Conservation (phyloP, 2,329 filamentous ascomycete species). For the Xylariomycetidae sp. region DNA sequence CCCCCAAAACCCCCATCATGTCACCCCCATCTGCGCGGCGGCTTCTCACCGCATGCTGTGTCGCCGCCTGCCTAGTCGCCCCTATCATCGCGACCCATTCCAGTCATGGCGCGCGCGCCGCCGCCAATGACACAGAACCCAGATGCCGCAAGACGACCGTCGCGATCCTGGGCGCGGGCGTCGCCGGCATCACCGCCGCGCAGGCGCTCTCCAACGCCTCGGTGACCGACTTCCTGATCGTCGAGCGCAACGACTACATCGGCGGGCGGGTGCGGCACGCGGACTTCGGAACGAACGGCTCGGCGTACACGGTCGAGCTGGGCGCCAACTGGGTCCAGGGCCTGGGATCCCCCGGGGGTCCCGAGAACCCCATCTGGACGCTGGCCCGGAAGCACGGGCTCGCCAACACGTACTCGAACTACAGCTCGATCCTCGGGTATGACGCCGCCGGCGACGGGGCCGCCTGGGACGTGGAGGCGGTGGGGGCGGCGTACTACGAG, state of each 20-base stretch:
- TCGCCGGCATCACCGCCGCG: conserved; percentile 60
- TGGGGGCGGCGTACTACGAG: conserved; percentile 47
- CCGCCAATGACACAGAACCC: too few relatives aligned
- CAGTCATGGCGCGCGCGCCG: too few relatives aligned
- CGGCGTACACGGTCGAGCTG: conserved; percentile 55
- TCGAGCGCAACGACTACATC: conserved; percentile 59
- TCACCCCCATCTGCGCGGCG: too few relatives aligned
- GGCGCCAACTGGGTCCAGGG: conserved; percentile 61
- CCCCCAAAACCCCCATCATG: too few relatives aligned
- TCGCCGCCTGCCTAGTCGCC: too few relatives aligned
- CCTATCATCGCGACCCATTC: too few relatives aligned
- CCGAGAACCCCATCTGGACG: conserved; percentile 60
- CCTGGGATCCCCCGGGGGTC: conserved; percentile 23
- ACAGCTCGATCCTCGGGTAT: conserved; percentile 54
- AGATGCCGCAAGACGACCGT: conserved; percentile 34
- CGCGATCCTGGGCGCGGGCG: conserved; percentile 50
- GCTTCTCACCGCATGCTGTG: too few relatives aligned
- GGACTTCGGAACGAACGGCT: conserved; percentile 51
- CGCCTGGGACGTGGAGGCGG: conserved; percentile 40
- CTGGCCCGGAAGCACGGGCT: conserved; percentile 56
- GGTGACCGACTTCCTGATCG: conserved; percentile 58
- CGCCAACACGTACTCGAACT: conserved; percentile 53
- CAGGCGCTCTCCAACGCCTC: conserved; percentile 59
- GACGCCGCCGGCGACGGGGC: conserved; percentile 58
- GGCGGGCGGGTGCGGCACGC: conserved; percentile 59